phyloP scores from a whole-genome alignment of 2,329 filamentous ascomycete genomes.

The Fusarium citri region DNA sequence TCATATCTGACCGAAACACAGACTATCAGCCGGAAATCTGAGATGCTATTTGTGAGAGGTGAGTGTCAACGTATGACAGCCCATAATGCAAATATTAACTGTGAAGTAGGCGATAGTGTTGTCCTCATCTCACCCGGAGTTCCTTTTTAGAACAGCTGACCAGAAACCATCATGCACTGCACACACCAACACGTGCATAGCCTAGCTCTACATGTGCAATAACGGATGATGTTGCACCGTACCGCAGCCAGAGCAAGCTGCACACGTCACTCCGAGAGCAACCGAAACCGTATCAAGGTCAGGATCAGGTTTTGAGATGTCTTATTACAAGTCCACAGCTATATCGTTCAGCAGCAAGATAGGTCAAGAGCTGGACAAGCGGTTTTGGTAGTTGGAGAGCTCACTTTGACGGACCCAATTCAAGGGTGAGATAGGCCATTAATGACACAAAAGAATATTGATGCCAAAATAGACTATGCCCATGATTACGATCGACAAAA shows the following conservation, averaged over 20 bases:
- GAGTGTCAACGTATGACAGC: constrained; percentile 47
- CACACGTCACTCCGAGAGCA: constrained; percentile 3
- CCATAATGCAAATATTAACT: constrained; percentile 38
- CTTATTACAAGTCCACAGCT: background rate
- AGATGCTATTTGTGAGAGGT: constrained; percentile 99
- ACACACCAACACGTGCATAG: background rate
- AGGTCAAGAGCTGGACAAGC: constrained; percentile 6
- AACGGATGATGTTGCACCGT: background rate
- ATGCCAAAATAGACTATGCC: background rate
- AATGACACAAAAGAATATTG: constrained; percentile 19
- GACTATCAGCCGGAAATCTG: constrained; percentile 96
- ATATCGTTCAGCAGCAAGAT: background rate
- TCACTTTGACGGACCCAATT: background rate
- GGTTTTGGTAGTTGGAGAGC: constrained; percentile 7
- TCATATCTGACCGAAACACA: constrained; percentile 51
- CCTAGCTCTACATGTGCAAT: constrained; percentile 2
- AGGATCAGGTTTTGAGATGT: background rate
- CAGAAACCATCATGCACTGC: background rate
- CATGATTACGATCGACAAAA: background rate
- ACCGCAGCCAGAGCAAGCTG: constrained; percentile 5
- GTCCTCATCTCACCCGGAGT: constrained; percentile 76
- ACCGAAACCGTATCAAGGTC: background rate
- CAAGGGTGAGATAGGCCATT: constrained; percentile 11
- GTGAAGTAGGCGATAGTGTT: constrained; percentile 72
- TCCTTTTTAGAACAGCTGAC: constrained; percentile 42